Percentiles rank a stretch among this genome's conserved stretches.
phyloP scores from a whole-genome alignment of 1,284 basidiomycete species.

The Malassezia psittaci region DNA sequence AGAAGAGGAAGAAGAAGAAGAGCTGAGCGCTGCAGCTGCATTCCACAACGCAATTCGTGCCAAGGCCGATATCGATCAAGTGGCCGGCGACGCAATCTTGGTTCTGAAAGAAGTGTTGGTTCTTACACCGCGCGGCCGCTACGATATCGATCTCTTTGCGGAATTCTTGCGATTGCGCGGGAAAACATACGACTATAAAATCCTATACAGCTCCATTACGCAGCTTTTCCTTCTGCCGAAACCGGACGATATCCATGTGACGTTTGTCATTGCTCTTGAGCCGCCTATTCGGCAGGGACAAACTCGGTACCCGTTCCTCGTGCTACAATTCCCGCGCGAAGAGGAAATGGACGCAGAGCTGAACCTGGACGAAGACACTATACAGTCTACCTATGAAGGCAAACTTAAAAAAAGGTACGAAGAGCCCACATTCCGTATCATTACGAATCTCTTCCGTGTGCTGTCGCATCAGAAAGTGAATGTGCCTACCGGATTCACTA shows the following conservation, averaged over 20 bases:
- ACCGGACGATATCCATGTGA: conserved; percentile 81
- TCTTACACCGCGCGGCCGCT: conserved; percentile 82
- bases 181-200: conserved; percentile 98
- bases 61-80: conserved; percentile 86
- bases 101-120: conserved; percentile 96
- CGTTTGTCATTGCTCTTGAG: conserved; percentile 59
- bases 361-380: conserved; percentile 64
- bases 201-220: conserved; percentile 79
- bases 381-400: conserved; percentile 57
- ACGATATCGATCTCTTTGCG: conserved; percentile 95
- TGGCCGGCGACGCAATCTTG: conserved; percentile 81
- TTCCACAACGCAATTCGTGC: conserved; percentile 96
- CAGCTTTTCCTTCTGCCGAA: conserved; percentile 88
- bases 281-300: conserved; percentile 95
- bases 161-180: conserved; percentile 87
- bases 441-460: conserved; percentile 85
- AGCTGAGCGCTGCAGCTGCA: conserved; percentile 76
- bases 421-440: conserved; percentile 85
- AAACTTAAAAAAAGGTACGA: conserved; percentile 83
- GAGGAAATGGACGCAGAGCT: conserved; percentile 94
- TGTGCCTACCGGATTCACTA: conserved; percentile 50
- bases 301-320: conserved; percentile 91
- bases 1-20: conserved; percentile 51
- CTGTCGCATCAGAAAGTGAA: conserved; percentile 84
- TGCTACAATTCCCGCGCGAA: conserved; percentile 92